These are phyloP conservation scores for Termitomyces bulborhizus DNA, from an alignment of 768 basidiomycete genomes.

Conservation along the genomic window DNA sequence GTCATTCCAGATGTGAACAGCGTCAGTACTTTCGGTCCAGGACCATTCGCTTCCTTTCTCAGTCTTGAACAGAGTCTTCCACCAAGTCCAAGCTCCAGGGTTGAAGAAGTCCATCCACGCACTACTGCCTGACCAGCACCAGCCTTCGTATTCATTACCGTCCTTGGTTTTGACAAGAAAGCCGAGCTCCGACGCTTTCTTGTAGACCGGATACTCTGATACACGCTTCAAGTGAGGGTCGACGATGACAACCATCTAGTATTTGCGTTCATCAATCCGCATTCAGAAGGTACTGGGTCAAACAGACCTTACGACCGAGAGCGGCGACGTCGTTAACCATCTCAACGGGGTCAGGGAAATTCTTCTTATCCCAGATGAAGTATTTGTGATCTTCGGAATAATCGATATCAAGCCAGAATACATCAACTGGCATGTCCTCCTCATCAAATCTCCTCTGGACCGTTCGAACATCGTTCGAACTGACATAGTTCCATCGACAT, in stretches of 20 bases:
- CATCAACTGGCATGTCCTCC: slow-evolving; percentile 91
- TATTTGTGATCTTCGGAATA: slow-evolving; percentile 93
- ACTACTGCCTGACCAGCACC: slow-evolving; percentile 97
- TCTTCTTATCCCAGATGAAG: slow-evolving; percentile 92
- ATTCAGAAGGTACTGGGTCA: not conserved
- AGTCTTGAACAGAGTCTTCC: slow-evolving; percentile 78
- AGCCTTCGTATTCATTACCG: slow-evolving; percentile 89
- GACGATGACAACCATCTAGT: slow-evolving; percentile 93
- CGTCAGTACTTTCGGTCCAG: slow-evolving; percentile 76
- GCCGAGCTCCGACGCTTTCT: slow-evolving; percentile 75
- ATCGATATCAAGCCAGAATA: slow-evolving; percentile 97
- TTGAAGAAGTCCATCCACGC: slow-evolving; percentile 99
- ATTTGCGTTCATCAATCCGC: slow-evolving; percentile 3
- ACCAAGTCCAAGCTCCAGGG: slow-evolving; percentile 84
- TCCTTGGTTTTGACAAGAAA: slow-evolving; percentile 78
- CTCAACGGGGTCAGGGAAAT: slow-evolving; percentile 89
- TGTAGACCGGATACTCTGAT: slow-evolving; percentile 74
- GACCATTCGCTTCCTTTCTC: slow-evolving; percentile 52
- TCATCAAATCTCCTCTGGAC: slow-evolving; percentile 90
- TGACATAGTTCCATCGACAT: slow-evolving; percentile 97
- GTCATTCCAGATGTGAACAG: slow-evolving; percentile 96
- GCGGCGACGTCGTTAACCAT: slow-evolving; percentile 91
- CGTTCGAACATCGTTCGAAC: slow-evolving; percentile 77
- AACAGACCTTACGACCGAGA: slow-evolving; percentile 70
- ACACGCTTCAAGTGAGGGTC: slow-evolving; percentile 94